Conservation (phyloP, 2,329 filamentous ascomycete species). For the Stachybotrys chlorohalonatus region DNA sequence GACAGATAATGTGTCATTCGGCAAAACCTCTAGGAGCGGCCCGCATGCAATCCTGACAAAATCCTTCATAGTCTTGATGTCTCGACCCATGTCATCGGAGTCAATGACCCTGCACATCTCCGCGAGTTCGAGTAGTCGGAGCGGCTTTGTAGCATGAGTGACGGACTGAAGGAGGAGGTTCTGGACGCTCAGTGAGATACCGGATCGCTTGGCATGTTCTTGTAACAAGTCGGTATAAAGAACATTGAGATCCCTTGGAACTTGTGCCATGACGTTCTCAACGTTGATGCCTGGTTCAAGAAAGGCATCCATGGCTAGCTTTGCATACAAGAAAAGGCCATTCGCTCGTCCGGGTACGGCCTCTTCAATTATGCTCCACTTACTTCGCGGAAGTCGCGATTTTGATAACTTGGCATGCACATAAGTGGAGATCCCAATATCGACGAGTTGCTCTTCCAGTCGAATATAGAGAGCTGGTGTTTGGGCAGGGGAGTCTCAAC, state of each 20-base stretch:
- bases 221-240: slow-evolving; percentile 31
- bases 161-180: slow-evolving; percentile 27
- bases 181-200: slow-evolving; percentile 22
- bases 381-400: slow-evolving; percentile 6
- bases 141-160: slow-evolving; percentile 29
- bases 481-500: slow-evolving; percentile 19
- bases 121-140: slow-evolving; percentile 32
- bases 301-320: slow-evolving; percentile 30
- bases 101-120: slow-evolving; percentile 13
- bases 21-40: slow-evolving; percentile 32
- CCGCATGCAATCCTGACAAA: slow-evolving; percentile 29
- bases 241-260: slow-evolving; percentile 26
- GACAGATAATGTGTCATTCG: slow-evolving; percentile 33
- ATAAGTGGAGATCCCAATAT: slow-evolving; percentile 28
- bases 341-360: slow-evolving; percentile 25
- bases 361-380: slow-evolving; percentile 9
- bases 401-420: slow-evolving; percentile 13
- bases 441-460: slow-evolving; percentile 24
- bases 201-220: slow-evolving; percentile 24
- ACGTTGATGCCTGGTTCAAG: slow-evolving; percentile 15
- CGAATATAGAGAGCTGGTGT: slow-evolving; percentile 17
- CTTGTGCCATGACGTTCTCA: slow-evolving; percentile 13
- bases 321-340: slow-evolving; percentile 36
- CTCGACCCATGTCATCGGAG: neutral
- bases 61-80: slow-evolving; percentile 22